Evolutionary conservation across 2,329 filamentous ascomycete genomes (phyloP), one percentile per base, ranked within the genome.

Genomic region (Lizonia empirigonia): DNA sequence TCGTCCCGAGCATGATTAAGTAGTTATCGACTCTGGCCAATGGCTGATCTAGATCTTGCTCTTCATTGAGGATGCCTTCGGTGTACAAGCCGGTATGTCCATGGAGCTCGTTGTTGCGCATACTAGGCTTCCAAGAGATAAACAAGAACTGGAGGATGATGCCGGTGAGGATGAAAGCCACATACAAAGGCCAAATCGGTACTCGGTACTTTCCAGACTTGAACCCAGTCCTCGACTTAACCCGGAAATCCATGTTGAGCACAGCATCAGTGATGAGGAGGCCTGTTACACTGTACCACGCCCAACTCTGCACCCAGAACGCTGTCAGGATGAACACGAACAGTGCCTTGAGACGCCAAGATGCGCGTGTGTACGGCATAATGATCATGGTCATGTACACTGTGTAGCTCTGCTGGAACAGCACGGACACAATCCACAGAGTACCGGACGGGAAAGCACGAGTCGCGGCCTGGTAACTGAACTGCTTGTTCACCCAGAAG

Each of bases 351-450:
- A 76, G 59, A 30, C 76, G 74, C 76, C 76, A 78, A 1, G 68
- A 67, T 12, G 61, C 52, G 10, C 76, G 68, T 1, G 75, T 77
- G 60, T 70, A 76, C 4, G 76, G 78, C 8, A 78, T 68, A 44
- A 77, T 77, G 47, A 78, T 62, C 76, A 78, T 78, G 4, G 75
- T 68, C 64, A 78, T 77, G 58, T 78, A 80, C 7, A 78, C 70
- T 0, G 78, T 80, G 60, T 77, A 78, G 55, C 72, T 75, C 53
- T 80, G 77, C 44, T 72, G 68, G 57, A 76, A 80, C 13, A 80
- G 67, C n/a, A 75, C 67, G 5, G 70, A 75, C 23, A 78, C 57
- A 8, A 72, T 73, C 76, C 77, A 79, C n/a, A 80, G 60, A 0
- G 74, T 78, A n/a, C 71, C 65, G 2, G 75, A 74, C 1, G 78